Base-by-base conservation (phyloP, 2,329 filamentous ascomycete genomes). In the Pseudogymnoascus sp. region DNA sequence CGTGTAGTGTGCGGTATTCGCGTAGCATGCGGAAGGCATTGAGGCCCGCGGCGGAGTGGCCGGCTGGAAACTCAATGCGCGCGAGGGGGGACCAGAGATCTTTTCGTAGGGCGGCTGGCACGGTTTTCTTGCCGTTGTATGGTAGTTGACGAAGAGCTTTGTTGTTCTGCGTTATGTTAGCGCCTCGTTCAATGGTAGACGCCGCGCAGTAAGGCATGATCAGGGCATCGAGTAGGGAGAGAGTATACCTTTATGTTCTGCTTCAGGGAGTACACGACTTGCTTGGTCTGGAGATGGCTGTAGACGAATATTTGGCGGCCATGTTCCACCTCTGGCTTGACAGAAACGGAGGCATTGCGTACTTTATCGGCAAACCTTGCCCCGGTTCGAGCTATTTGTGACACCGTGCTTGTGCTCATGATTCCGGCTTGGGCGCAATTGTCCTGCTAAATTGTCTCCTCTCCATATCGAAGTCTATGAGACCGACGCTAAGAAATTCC, bases 91-190 rank as follows among this genome's bases (percentile, higher is more conserved):
- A 75, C 86, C 86, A 88, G 74, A 85, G 83, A 75, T 89, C 86
- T 72, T 85, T 86, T 62, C 86, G 84, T 38, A 88, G 75, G 68
- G 82, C 83, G 60, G 80, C 71, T 2, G 85, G 85, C 65, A 83
- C 81, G 54, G 82, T 79, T 74, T 89, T 87, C 72, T 88, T 88
- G 73, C 85, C 86, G 65, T 85, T 84, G 76, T 81, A 88, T 57
- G 83, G 81, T 63, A 88, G 72, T 69, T 86, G 83, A 67, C 79
- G 77, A 65, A 85, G 73, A 54, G 77, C 75, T 63, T 77, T 76
- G 66, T 76, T 72, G 64, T 77, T 75, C 75, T 77, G 63, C 36
- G 3, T 1, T 54, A 11, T 14, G 47, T 54, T 20, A 54, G 47
- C 47, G 28, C 16, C 9, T 20, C 18, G 20, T 30, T 54, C 30